Conservation (phyloP, 2,329 filamentous ascomycete genomes). For the Coleophoma crateriformis region DNA sequence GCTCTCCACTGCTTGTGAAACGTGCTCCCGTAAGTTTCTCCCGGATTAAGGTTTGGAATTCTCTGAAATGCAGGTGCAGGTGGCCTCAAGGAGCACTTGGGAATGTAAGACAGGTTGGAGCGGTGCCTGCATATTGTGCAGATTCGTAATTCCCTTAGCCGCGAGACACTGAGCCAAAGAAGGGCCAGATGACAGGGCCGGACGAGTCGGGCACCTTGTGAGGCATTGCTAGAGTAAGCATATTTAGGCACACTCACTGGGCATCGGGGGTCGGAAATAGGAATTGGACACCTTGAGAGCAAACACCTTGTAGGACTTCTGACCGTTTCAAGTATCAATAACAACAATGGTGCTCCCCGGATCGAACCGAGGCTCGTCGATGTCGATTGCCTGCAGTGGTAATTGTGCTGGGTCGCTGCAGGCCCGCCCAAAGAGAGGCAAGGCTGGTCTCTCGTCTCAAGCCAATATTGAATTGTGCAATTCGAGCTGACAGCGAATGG, state of each 20-base stretch:
- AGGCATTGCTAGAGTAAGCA: neutral
- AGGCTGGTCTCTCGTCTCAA: neutral
- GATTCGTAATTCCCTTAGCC: neutral
- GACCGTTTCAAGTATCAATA: neutral
- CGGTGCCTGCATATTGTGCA: conserved; percentile 1
- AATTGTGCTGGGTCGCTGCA: neutral
- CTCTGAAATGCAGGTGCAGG: neutral
- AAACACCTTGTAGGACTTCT: neutral
- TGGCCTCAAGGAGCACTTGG: neutral
- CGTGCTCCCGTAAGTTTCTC: neutral
- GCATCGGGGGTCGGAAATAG: neutral
- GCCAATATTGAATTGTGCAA: neutral
- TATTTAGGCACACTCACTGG: neutral
- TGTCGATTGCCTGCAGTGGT: neutral
- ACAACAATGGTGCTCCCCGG: neutral
- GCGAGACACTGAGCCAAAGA: too few species aligned
- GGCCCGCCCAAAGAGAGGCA: neutral
- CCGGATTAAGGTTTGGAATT: neutral
- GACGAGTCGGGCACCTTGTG: neutral
- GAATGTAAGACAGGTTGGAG: neutral
- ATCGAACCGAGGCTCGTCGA: neutral
- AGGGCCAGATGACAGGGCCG: neutral
- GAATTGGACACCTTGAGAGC: neutral
- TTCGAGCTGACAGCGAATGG: neutral
- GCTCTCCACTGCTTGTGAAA: neutral